Evolutionary conservation across 495 filamentous ascomycete species (phyloP), one percentile per base, ranked within the genome.

Genomic region (Tuber brumale): DNA sequence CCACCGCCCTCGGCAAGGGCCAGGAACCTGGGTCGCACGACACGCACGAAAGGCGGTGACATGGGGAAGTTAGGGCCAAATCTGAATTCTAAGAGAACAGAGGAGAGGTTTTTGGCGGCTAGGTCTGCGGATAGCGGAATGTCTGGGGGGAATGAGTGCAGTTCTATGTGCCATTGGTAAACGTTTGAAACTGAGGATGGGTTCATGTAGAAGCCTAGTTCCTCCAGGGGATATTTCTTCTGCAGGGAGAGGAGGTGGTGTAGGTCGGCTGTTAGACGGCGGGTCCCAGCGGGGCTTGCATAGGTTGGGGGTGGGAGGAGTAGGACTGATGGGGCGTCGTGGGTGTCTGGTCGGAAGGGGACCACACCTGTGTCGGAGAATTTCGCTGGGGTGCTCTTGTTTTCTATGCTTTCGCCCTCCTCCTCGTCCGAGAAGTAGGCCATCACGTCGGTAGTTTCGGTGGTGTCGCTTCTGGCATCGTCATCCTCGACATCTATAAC

Each of bases 141-240:
- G 3, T 82, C 75, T 0, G 85, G 80, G 19, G 94, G 90, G 80
- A 97, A 97, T 71, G 90, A 92, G 83, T 97, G 94, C 0, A 97
- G 84, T 82, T 97, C 92, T 3, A 97, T 90, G 77, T 97, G 94
- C 94, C 94, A 97, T 83, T 97, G 94, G 82, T 94, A 97, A 57
- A 95, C 85, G 81, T 94, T 97, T 10, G 83, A 84, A 74, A 90
- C 84, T 18, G 86, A 82, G 19, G 86, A 84, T 6, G 84, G 84
- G 41, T 76, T 82, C 75, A 97, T 89, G 82, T 93, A 94, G 93
- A 94, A 97, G 23, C 94, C 94, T 0, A 97, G 87, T 76, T 93
- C 88, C 76, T 92, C 87, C 9, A 90, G 84, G 2, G 90, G 88
- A 14, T 88, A 88, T 45, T 81, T 85, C 18, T 89, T 75, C 80